Percentiles rank a stretch among this genome's conserved stretches.
These are phyloP conservation scores for Daldinia caldariorum DNA, from an alignment of 495 filamentous ascomycete species.

Conservation along the genomic window DNA sequence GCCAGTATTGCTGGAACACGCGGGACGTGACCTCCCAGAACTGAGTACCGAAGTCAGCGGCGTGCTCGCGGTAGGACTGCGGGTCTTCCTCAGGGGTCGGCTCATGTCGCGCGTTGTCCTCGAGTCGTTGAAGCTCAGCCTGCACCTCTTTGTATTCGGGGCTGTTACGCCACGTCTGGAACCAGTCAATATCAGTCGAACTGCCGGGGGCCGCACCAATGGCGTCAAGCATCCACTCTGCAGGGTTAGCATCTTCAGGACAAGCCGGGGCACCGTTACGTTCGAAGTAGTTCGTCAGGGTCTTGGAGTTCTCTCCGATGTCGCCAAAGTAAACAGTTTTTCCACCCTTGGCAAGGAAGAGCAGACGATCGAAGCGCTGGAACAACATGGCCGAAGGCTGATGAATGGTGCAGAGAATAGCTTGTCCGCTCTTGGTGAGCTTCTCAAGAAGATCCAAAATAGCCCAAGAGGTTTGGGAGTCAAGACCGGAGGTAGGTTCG, in stretches of 20 bases:
- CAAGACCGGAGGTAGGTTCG: slow-evolving; percentile 86
- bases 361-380: slow-evolving; percentile 86
- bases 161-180: slow-evolving; percentile 78
- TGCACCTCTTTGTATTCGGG: slow-evolving; percentile 74
- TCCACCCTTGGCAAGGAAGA: slow-evolving; percentile 84
- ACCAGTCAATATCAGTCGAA: slow-evolving; percentile 81
- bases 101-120: slow-evolving; percentile 64
- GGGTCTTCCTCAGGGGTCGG: slow-evolving; percentile 45
- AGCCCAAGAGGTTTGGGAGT: slow-evolving; percentile 87
- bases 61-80: slow-evolving; percentile 63
- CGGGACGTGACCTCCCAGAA: slow-evolving; percentile 65
- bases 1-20: slow-evolving; percentile 91
- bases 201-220: slow-evolving; percentile 92
- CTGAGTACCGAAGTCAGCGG: slow-evolving; percentile 65
- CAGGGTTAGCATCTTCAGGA: slow-evolving; percentile 82
- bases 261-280: slow-evolving; percentile 78
- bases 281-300: slow-evolving; percentile 82
- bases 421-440: slow-evolving; percentile 83
- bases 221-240: slow-evolving; percentile 96
- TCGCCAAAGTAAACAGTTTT: slow-evolving; percentile 91
- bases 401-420: slow-evolving; percentile 92
- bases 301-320: slow-evolving; percentile 81
- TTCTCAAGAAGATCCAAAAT: slow-evolving; percentile 83
- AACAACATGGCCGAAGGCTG: slow-evolving; percentile 92
- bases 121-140: slow-evolving; percentile 74